A percentile compares a stretch with the other conserved stretches of the same genome.
These are phyloP conservation scores for Flaveria ramosissima DNA, from an alignment of 129 eudicot species.

Conservation along the genomic window DNA sequence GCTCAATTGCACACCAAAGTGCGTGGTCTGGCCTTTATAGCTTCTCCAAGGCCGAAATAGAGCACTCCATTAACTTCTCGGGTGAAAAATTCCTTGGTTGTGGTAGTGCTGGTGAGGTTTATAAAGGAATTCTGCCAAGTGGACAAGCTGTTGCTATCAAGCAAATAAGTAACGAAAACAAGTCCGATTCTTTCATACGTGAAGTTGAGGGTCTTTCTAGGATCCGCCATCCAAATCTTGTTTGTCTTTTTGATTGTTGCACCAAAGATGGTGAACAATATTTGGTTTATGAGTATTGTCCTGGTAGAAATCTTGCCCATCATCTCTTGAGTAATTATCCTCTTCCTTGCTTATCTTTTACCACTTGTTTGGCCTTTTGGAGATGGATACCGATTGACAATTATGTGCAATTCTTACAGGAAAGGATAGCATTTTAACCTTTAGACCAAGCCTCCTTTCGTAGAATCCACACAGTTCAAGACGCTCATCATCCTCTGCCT, in stretches of 20 bases:
- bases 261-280: slow-evolving; percentile 69
- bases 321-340: slow-evolving; percentile 54
- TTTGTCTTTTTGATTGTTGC: slow-evolving; percentile 72
- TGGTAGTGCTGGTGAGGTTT: slow-evolving; percentile 81
- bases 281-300: slow-evolving; percentile 67
- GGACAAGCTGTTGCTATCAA: slow-evolving; percentile 81
- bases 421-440: slow-evolving; percentile 55
- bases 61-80: slow-evolving; percentile 54
- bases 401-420: slow-evolving; percentile 34
- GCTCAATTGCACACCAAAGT: slow-evolving; percentile 32
- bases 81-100: slow-evolving; percentile 64
- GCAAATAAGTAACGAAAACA: slow-evolving; percentile 58
- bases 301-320: slow-evolving; percentile 71
- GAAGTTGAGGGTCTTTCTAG: slow-evolving; percentile 72
- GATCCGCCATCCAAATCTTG: slow-evolving; percentile 75
- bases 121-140: slow-evolving; percentile 71
- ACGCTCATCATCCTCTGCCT: too few relatives aligned
- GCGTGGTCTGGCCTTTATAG: slow-evolving; percentile 60
- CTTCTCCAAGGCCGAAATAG: slow-evolving; percentile 70
- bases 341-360: background rate
- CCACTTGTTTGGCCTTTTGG: background rate
- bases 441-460: too few relatives aligned
- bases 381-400: background rate
- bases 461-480: too few relatives aligned
- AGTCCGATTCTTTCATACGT: slow-evolving; percentile 58